Evolutionary conservation across 768 basidiomycete species (phyloP).

Genomic region (Naematelia encephala): DNA sequence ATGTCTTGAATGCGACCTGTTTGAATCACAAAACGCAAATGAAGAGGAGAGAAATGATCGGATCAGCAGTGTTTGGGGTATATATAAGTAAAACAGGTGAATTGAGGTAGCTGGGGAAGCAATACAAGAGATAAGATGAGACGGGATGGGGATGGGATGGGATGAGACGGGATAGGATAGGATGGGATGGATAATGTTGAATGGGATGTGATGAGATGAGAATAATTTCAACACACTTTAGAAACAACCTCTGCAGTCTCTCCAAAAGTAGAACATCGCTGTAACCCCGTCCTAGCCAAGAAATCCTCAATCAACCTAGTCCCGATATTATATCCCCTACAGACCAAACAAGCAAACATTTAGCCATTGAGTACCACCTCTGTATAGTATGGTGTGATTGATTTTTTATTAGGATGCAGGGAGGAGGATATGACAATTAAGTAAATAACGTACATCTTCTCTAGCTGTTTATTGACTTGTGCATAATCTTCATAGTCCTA

Average conservation of each 20-base stretch:
- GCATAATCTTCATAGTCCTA: conserved; percentile 95
- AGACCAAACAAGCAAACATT: no score
- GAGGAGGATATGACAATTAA: no score
- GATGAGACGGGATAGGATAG: neutral
- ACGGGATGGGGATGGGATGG: neutral
- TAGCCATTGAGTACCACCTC: no score
- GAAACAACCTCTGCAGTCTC: conserved; percentile 94
- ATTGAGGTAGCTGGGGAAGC: neutral
- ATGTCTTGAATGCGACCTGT: conserved; percentile 96
- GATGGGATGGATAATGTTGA: conserved; percentile 3
- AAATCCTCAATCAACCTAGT: conserved; percentile 96
- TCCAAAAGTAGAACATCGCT: conserved; percentile 86
- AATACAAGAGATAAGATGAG: neutral
- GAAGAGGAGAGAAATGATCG: no score
- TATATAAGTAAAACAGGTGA: neutral
- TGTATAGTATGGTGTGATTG: no score
- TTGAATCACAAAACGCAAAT: conserved; percentile 2
- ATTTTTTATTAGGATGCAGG: no score
- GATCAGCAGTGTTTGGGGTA: neutral
- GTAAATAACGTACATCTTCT: conserved; percentile 69
- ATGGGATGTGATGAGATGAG: no score
- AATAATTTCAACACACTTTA: conserved; percentile 67
- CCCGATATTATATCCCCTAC: conserved; percentile 97
- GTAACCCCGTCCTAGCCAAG: conserved; percentile 83
- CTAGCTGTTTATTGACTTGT: conserved; percentile 81